Conservation (phyloP, 345 rosid species). For the Camelina sativa region DNA sequence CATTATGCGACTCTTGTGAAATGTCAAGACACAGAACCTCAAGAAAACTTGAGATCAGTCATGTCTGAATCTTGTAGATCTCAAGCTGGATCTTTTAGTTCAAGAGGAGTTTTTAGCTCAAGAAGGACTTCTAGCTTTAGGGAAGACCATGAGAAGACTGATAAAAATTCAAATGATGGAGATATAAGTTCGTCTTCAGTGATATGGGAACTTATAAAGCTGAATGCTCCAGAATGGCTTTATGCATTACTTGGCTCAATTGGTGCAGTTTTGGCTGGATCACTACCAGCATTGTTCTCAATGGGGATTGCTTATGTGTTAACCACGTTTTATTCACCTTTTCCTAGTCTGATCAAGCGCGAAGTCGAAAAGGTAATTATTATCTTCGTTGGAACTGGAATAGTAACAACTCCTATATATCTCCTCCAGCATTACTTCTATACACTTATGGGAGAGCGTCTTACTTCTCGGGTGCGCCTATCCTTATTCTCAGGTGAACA, state of each 20-base stretch:
- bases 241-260: slow-evolving; percentile 77
- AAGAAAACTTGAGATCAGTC: slow-evolving; percentile 43
- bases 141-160: slow-evolving; percentile 39
- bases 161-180: slow-evolving; percentile 13
- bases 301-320: slow-evolving; percentile 69
- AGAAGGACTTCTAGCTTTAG: slow-evolving; percentile 43
- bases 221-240: slow-evolving; percentile 88
- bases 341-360: slow-evolving; percentile 47
- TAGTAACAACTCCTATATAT: slow-evolving; percentile 63
- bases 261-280: slow-evolving; percentile 81
- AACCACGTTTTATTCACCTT: slow-evolving; percentile 65
- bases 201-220: slow-evolving; percentile 63
- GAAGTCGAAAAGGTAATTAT: slow-evolving; percentile 56
- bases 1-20: slow-evolving; percentile 67
- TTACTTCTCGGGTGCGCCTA: slow-evolving; percentile 74
- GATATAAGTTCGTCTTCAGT: slow-evolving; percentile 43
- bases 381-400: slow-evolving; percentile 56
- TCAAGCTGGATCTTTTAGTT: slow-evolving; percentile 43
- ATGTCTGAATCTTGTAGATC: slow-evolving; percentile 50
- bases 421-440: slow-evolving; percentile 78
- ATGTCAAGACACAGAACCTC: slow-evolving; percentile 55
- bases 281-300: slow-evolving; percentile 74
- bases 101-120: slow-evolving; percentile 35
- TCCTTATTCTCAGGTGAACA: slow-evolving; percentile 75
- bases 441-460: slow-evolving; percentile 82